Conservation (phyloP, 2,329 filamentous ascomycete genomes). For the Xylariales sp. region DNA sequence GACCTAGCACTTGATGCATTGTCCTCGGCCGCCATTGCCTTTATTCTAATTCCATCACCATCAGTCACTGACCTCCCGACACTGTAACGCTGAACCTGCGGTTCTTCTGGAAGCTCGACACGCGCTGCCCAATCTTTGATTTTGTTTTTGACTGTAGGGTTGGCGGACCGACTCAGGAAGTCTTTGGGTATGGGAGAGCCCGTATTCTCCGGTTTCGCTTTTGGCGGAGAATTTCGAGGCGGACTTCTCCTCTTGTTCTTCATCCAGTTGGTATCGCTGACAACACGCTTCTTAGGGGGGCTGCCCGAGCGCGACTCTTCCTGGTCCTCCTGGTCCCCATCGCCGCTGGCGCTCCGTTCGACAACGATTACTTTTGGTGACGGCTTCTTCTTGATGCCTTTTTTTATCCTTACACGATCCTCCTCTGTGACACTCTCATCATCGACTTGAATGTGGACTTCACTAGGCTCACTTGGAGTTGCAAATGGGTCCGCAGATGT, state of each 20-base stretch:
- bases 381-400: slow-evolving; percentile 39
- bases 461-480: slow-evolving; percentile 53
- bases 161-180: slow-evolving; percentile 48
- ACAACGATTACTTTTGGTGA: slow-evolving; percentile 24
- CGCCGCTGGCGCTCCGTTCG: slow-evolving; percentile 21
- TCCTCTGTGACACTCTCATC: slow-evolving; percentile 59
- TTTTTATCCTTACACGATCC: slow-evolving; percentile 54
- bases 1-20: slow-evolving; percentile 9
- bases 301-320: slow-evolving; percentile 40
- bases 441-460: slow-evolving; percentile 56
- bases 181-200: slow-evolving; percentile 51
- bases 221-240: slow-evolving; percentile 35
- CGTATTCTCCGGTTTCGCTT: slow-evolving; percentile 26
- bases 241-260: slow-evolving; percentile 50
- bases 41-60: slow-evolving; percentile 37
- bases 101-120: slow-evolving; percentile 44
- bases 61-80: slow-evolving; percentile 31
- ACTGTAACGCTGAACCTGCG: slow-evolving; percentile 29
- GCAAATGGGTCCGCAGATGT: slow-evolving; percentile 45
- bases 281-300: slow-evolving; percentile 83
- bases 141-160: slow-evolving; percentile 54
- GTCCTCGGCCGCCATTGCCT: slow-evolving; percentile 14
- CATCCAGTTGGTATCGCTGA: slow-evolving; percentile 91
- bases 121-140: slow-evolving; percentile 58
- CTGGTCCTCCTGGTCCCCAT: slow-evolving; percentile 27